Conservation (phyloP, 2,329 filamentous ascomycete genomes). For the Aureobasidium mangrovei region DNA sequence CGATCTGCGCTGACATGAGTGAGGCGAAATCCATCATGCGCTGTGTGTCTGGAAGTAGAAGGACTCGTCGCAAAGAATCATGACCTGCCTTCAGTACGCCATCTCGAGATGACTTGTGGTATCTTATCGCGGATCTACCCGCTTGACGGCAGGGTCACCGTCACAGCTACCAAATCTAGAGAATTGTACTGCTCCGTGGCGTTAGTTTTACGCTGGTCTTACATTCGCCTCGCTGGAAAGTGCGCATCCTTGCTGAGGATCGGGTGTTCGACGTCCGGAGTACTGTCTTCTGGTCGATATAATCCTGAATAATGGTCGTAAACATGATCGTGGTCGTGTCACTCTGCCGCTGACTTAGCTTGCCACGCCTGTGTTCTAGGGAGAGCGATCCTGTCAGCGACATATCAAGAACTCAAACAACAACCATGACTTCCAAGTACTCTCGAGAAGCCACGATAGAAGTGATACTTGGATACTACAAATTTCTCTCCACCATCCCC, state of each 20-base stretch:
- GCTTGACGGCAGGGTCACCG: neutral
- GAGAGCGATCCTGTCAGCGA: neutral
- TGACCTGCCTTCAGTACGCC: neutral
- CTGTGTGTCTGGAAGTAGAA: neutral
- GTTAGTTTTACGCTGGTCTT: too few species aligned
- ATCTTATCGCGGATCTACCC: conserved; percentile 13
- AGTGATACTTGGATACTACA: neutral
- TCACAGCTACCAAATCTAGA: too few species aligned
- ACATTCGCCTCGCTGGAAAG: too few species aligned
- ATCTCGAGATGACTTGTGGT: neutral
- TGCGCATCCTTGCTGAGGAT: too few species aligned
- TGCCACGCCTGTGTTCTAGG: too few species aligned
- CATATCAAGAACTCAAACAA: neutral
- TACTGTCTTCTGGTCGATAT: too few species aligned
- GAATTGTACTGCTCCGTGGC: too few species aligned
- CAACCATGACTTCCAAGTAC: neutral
- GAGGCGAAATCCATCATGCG: conserved; percentile 84
- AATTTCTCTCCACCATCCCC: neutral
- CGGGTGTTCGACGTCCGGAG: too few species aligned
- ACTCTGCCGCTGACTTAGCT: too few species aligned
- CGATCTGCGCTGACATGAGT: conserved; percentile 86
- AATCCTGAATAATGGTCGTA: too few species aligned
- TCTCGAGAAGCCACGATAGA: neutral
- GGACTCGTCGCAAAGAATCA: neutral
- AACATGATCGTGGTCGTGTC: too few species aligned